phyloP scores from a whole-genome alignment of 306 rosid genomes.

The Cucumis hystrix region DNA sequence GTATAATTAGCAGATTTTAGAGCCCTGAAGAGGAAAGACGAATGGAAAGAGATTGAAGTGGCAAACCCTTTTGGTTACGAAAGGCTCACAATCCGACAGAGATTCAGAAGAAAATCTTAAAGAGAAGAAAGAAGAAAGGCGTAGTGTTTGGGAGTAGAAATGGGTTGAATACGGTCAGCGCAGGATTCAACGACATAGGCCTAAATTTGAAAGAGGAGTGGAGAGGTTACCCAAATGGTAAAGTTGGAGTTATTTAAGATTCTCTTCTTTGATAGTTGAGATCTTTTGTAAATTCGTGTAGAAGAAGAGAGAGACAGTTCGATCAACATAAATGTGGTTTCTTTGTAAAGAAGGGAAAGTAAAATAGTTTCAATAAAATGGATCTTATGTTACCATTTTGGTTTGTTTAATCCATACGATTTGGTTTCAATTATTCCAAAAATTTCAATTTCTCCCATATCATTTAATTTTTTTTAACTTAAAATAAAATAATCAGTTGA shows the following conservation, averaged over 20 bases:
- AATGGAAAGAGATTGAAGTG: neutral
- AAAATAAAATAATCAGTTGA: no score
- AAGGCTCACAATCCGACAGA: no score
- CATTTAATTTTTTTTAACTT: no score
- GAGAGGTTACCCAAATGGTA: no score
- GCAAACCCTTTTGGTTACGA: neutral
- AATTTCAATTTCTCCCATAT: no score
- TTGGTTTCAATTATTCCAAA: no score
- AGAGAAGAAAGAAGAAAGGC: neutral
- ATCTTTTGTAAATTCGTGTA: neutral
- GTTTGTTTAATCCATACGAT: no score
- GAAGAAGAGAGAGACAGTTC: neutral
- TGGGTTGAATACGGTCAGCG: neutral
- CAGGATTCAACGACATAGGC: neutral
- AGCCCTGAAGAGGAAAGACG: neutral
- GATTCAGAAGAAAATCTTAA: no score
- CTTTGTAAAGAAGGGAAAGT: neutral
- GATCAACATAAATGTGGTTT: neutral
- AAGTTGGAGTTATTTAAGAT: neutral
- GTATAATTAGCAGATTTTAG: neutral
- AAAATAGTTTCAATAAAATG: no score
- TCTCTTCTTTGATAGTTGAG: neutral
- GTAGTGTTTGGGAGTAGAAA: neutral
- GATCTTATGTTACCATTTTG: no score
- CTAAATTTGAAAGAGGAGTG: neutral